phyloP scores from a whole-genome alignment of 176 grass and related monocot genomes.

The Zoysia pacifica region DNA sequence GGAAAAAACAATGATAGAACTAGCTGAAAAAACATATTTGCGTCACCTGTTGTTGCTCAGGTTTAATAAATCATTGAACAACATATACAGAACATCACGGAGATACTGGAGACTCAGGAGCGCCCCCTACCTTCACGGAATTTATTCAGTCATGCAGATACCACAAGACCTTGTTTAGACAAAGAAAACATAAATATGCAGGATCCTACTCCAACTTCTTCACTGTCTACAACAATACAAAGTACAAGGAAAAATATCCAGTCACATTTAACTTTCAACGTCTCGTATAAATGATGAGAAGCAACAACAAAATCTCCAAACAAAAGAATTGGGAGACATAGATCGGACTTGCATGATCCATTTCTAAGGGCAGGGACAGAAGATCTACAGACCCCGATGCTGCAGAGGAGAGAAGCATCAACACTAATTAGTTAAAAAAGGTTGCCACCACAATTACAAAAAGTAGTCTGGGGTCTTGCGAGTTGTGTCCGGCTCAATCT shows the following conservation, averaged over 20 bases:
- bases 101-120: background rate
- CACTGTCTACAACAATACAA: constrained; percentile 61
- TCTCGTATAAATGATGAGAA: constrained; percentile 41
- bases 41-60: too few species aligned
- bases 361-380: constrained; percentile 36
- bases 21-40: too few species aligned
- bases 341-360: constrained; percentile 28
- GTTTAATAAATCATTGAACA: background rate
- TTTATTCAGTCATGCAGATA: constrained; percentile 26
- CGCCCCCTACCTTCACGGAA: background rate
- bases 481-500: constrained; percentile 88
- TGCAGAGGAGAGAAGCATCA: constrained; percentile 37
- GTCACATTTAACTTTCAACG: constrained; percentile 53
- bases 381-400: constrained; percentile 51
- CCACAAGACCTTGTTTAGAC: background rate
- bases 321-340: constrained; percentile 72
- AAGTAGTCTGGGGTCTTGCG: constrained; percentile 98
- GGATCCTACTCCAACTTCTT: constrained; percentile 42
- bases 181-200: too few species aligned
- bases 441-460: constrained; percentile 70
- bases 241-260: constrained; percentile 47
- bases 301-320: constrained; percentile 77
- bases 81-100: background rate
- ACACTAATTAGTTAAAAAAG: constrained; percentile 49
- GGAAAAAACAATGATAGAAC: too few species aligned